Base-by-base conservation (phyloP, 768 basidiomycete species). In the Guyanaporus albipodus region DNA sequence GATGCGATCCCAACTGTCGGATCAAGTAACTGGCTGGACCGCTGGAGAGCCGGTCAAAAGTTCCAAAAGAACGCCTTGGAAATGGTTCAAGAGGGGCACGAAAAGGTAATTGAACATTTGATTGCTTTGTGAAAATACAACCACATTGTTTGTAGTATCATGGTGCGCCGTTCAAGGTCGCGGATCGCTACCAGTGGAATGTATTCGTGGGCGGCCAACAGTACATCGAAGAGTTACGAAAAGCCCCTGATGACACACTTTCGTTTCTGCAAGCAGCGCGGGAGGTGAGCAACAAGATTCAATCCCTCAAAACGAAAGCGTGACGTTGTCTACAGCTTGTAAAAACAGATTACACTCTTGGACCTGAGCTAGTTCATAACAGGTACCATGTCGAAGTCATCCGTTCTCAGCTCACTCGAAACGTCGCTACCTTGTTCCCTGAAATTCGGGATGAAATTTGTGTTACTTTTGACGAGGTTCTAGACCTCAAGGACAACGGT, bases 401-500 rank as follows among this genome's bases (percentile, higher is more conserved):
- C 8, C 66, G 64, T 17, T 49, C 52, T n/a, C 34, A 59, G 23
- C 49, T 73, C 6, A 70, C 67, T 11, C 66, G 76, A 6, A 70
- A 70, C 40, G 58, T 80, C 10, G 63, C 56, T 2, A 46, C 42
- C 4, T 52, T 70, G 3, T 71, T 76, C 48, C 60, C 68, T 0
- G 68, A 71, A 21, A 55, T 80, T 8, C 65, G 60, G 6, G 71
- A 76, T 23, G 80, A 82, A 52, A 61, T 79, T 12, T 39, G 54
- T 2, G 44, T 55, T 0, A 65, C 78, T 0, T 72, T 77, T 43
- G 55, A 61, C 1, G 73, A 73, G 5, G 49, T 62, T 31, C 59
- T 80, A 9, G 28, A 49, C 15, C 46, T 55, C 17, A 39, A 23
- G 14, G 56, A 42, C 8, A 19, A 60, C 19, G 61, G 60, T 63